Base-by-base conservation (phyloP, 2,329 filamentous ascomycete genomes). In the Colletotrichum paranaense region DNA sequence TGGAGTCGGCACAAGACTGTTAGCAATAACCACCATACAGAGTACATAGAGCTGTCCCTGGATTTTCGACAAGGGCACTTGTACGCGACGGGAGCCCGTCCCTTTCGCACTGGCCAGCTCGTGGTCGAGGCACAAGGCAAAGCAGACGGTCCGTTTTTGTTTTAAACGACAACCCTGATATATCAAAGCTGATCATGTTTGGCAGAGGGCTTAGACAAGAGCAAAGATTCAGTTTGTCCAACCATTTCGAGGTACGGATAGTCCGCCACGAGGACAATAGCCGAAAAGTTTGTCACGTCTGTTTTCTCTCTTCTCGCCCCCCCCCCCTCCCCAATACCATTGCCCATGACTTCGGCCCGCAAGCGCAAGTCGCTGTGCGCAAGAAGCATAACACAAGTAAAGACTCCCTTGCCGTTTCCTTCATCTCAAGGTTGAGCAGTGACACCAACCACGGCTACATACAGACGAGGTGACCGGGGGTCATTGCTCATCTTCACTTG, bases 211-310 rank as follows among this genome's bases (percentile, higher is more conserved):
- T 30, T n/a, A 24, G 46, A 35, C 32, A 46, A 55, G 11, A 53
- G 55, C 70, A 72, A 68, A 64, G 56, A 16, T 53, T n/a, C 42
- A 49, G 8, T 59, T 64, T 60, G 66, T 26, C n/a, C 53, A 64
- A 55, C 32, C 35, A 46, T 32, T 42, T 46, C 26, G 26, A 68
- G 49, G 26, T 22, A 35, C 32, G 32, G 11, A 35, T 35, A 62
- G 32, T 22, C 26, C 38, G 9, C 4, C 53, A 58, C 14, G 16
- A 64, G 53, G 30, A 62, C 19, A 49, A 26, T 30, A 46, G 32
- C 35, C 38, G 42, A 16, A 7, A 19, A 35, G 59, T 69, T 63
- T 69, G 59, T 16, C 28, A 57, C 16, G 42, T 38, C 28, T 67
- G 64, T 35, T 16, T 28, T 26, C 24, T 30, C 30, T 12, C 58